Evolutionary conservation across 257 asterid species (phyloP), one percentile per base, ranked within the genome.

Genomic region (Jacaranda copaia): DNA sequence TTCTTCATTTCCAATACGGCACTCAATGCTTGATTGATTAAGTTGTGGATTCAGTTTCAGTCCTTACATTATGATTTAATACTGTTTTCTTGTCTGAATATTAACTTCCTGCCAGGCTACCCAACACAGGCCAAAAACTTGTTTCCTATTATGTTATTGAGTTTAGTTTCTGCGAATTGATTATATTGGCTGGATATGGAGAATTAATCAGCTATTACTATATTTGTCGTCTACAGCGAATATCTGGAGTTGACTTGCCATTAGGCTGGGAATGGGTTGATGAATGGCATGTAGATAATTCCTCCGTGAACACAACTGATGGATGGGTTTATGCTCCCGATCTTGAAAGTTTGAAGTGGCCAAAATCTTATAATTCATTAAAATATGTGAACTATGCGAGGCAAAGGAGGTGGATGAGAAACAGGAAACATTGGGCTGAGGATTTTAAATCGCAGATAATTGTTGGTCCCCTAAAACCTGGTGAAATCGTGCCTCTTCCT

Each of bases 281-380:
- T 77, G 96, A 87, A 77, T 94, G 99, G 99, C 92, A 77, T 76
- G 85, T 94, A 11, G 99, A 94, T 80, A 80, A 86, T 52, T 80
- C 83, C 58, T 82, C 96, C 42, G 89, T 87, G 75, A 87, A 83
- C 63, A 84, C 88, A 48, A 84, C 87, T 78, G 99, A 92, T 83
- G 99, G 99, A 81, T 94, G 97, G 98, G 93, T 88, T 75, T 94
- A 94, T 85, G 97, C 97, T 81, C 95, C 93, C 49, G 92, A 94
- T 64, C 64, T 73, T 71, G 89, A 77, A 76, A 88, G 88, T 69
- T 84, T 92, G 78, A 87, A 87, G 85, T 94, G 97, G 98, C 98
- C 98, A 14, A 87, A 90, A 76, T 92, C 98, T 1, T 79, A 79
- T 69, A 69, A 82, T 78, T 87, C 96, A 58, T 84, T 85, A 63